Base-by-base conservation (phyloP, 2,329 filamentous ascomycete species). In the Botrytis elliptica region DNA sequence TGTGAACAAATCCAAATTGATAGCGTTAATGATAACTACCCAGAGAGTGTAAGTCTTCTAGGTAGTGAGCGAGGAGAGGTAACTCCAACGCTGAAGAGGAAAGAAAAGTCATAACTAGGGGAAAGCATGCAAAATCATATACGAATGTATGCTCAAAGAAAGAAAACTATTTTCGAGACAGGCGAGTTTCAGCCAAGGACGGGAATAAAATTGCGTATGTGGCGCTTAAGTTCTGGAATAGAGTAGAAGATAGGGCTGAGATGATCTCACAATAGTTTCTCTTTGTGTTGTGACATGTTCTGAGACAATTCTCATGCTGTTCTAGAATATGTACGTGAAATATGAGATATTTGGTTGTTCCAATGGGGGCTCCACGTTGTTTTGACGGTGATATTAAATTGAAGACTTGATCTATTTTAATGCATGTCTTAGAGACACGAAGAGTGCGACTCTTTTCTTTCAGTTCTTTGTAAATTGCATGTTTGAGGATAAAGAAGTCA, bases 91-190 rank as follows among this genome's bases (percentile, higher is more conserved):
- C 49, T 29, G 25, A 29, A 55, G 36, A 55, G n/a, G 25, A 36
- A 33, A 22, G 14, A 22, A 5, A 6, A 10, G 1, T 57, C 9
- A 1, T 8, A 10, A 20, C 3, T 9, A 7, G 25, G 33, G 1
- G 1, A 22, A 57, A 33, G 4, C 8, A 5, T 16, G 33, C 5
- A 14, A 10, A 20, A 18, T 10, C 25, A 68, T 55, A 68, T 57
- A 68, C 36, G 25, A 25, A 33, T 57, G 10, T 55, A 22, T 1
- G 18, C 5, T 57, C 65, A 68, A 55, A 57, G 65, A 12, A 68
- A 29, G 5, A 9, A 5, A 16, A 7, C 4, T 8, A 14, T 18
- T 57, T 36, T 33, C 40, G 16, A 57, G 40, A 68, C 25, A 40
- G n/a, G 16, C 20, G 16, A 5, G 10, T 57, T 68, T 38, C 49